Evolutionary conservation across 176 grass and related monocot species (phyloP), one percentile per base, ranked within the genome.

Genomic region (Triticum monococcum): DNA sequence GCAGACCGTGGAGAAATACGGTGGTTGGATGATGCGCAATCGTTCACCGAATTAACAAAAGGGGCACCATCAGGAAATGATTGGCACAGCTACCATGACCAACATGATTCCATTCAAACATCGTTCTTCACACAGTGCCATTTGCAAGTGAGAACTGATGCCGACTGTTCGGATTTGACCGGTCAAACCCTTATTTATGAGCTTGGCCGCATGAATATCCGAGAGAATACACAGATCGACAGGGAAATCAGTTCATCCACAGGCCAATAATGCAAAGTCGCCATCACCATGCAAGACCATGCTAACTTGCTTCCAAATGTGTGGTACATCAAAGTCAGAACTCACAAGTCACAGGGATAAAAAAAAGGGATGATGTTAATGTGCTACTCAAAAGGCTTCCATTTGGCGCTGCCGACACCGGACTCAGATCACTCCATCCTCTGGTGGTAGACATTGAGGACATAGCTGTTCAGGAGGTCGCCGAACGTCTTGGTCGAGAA

Each of bases 401-500:
- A 43, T 54, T 45, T 61, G 13, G 63, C 85, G 24, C 68, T 80
- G 70, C 77, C 11, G 30, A 84, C 75, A 75, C 20, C 0, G 0
- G 9, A 68, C 5, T 22, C 23, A 16, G 30, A 78, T 91, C 84
- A 93, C 59, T 95, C 95, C 1, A 97, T 95, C 79, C 95, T 91
- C 45, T 87, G 77, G 63, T 92, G 92, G 67, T 92, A 93, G 66
- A 87, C 77, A 84, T 93, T 91, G 31, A 95, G 85, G 46, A 90
- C 83, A 59, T 90, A 92, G 76, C 45, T 80, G 81, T 93, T 95
- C 50, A 98, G 82, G 30, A 93, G 88, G 38, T 95, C 91, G 10
- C 95, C 95, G 32, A 98, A 98, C 64, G 87, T 89, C 83, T 93
- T 90, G 14, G 93, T 98, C 5, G 91, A 95, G 80, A 95, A 98